Conservation (phyloP, 2,329 filamentous ascomycete genomes). For the Teratosphaeriaceae sp. region DNA sequence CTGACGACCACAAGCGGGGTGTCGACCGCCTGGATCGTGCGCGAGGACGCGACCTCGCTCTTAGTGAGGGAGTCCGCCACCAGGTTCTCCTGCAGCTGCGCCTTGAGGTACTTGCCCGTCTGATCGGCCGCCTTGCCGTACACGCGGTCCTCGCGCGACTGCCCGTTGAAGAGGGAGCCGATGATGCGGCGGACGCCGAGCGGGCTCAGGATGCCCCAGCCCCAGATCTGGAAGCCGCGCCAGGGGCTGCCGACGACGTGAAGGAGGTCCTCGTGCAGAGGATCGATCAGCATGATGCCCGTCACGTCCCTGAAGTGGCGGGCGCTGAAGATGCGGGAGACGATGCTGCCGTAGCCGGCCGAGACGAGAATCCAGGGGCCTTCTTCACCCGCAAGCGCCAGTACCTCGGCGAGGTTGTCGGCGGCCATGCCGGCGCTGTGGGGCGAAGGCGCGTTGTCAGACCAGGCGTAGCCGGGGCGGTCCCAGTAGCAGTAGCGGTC, state of each 20-base stretch:
- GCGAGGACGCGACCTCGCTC: slow-evolving; percentile 71
- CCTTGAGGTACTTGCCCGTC: slow-evolving; percentile 76
- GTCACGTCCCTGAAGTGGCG: slow-evolving; percentile 68
- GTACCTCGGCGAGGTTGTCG: slow-evolving; percentile 79
- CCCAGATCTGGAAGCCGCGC: slow-evolving; percentile 79
- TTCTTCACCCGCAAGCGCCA: slow-evolving; percentile 70
- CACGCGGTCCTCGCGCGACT: slow-evolving; percentile 73
- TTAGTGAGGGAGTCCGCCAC: slow-evolving; percentile 79
- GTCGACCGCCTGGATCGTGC: slow-evolving; percentile 69
- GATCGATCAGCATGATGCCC: slow-evolving; percentile 79
- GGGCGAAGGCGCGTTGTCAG: slow-evolving; percentile 87
- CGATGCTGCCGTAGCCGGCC: slow-evolving; percentile 79
- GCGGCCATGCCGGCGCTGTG: slow-evolving; percentile 90
- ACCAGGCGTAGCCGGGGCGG: slow-evolving; percentile 81
- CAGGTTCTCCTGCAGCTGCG: slow-evolving; percentile 85
- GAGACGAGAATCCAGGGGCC: slow-evolving; percentile 87
- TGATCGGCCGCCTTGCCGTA: slow-evolving; percentile 76
- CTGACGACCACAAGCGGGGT: slow-evolving; percentile 76
- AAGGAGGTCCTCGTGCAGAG: slow-evolving; percentile 82
- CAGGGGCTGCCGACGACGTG: slow-evolving; percentile 57
- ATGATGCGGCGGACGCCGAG: slow-evolving; percentile 75
- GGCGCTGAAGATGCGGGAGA: slow-evolving; percentile 84
- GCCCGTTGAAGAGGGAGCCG: slow-evolving; percentile 75
- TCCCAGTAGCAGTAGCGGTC: slow-evolving; percentile 92
- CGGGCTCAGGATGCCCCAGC: slow-evolving; percentile 76